These are phyloP conservation scores for Panellus pusillus DNA, from an alignment of 768 basidiomycete species.

Conservation along the genomic window DNA sequence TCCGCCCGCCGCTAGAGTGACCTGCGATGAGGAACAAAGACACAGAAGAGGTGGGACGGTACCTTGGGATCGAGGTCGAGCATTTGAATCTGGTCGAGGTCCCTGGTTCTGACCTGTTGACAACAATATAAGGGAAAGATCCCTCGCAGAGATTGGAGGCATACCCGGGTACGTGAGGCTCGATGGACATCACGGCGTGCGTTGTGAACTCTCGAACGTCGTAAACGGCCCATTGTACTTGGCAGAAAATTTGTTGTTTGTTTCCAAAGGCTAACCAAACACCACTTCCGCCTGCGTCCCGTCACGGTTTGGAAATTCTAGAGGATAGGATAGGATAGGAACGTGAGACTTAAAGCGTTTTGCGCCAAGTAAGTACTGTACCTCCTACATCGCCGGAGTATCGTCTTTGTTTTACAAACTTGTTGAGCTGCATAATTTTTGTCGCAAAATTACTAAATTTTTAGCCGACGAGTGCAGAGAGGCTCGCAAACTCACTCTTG, in stretches of 20 bases:
- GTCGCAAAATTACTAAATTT: too few relatives aligned
- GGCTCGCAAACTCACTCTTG: too few relatives aligned
- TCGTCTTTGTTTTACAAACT: too few relatives aligned
- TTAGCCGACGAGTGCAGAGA: too few relatives aligned
- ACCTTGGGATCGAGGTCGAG: conserved; percentile 87
- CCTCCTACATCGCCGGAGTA: too few relatives aligned
- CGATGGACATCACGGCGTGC: conserved; percentile 87
- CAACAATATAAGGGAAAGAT: conserved; percentile 1
- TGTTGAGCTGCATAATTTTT: too few relatives aligned
- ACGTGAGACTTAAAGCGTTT: too few relatives aligned
- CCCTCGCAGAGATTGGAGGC: background rate
- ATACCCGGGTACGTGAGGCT: conserved; percentile 80
- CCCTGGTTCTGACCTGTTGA: conserved; percentile 67
- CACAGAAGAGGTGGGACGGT: conserved; percentile 17
- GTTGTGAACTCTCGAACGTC: conserved; percentile 82
- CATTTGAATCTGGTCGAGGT: conserved; percentile 92
- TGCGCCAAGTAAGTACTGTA: too few relatives aligned
- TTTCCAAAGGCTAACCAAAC: too few relatives aligned
- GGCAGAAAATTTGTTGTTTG: conserved; percentile 6
- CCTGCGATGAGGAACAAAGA: background rate
- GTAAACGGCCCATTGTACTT: conserved; percentile 71
- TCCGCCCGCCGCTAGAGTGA: conserved; percentile 60
- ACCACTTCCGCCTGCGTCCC: too few relatives aligned
- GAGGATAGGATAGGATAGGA: too few relatives aligned
- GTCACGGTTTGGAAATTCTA: too few relatives aligned